Evolutionary conservation across 768 basidiomycete genomes (phyloP).

Genomic region (Boletus rubescentipes): DNA sequence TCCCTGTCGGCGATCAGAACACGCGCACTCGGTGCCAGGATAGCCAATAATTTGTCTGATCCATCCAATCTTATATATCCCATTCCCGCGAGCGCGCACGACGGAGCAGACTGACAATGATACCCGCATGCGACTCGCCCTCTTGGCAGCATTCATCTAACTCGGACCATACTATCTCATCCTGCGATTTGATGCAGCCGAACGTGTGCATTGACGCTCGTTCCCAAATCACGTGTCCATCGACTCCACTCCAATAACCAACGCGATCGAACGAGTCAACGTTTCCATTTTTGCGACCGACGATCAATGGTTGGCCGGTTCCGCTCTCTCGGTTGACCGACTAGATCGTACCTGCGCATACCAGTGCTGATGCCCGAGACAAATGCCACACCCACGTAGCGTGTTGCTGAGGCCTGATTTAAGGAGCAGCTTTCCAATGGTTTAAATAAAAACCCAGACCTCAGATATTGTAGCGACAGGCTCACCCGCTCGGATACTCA

Average conservation of each 20-base stretch:
- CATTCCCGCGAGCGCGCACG: slow-evolving; percentile 7
- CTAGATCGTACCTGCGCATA: no score
- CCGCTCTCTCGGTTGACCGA: neutral
- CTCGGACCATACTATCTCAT: neutral
- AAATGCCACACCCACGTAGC: no score
- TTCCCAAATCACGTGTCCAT: neutral
- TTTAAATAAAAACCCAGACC: no score
- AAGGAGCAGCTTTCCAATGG: no score
- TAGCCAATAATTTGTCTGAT: neutral
- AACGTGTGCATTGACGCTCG: neutral
- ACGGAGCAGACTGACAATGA: slow-evolving; percentile 1
- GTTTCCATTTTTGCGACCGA: no score
- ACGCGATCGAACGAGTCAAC: slow-evolving; percentile 1
- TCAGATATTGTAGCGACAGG: no score
- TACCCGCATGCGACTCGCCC: neutral
- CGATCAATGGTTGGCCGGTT: neutral
- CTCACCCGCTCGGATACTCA: no score
- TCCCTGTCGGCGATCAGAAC: slow-evolving; percentile 23
- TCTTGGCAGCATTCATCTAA: neutral
- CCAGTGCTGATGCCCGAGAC: no score
- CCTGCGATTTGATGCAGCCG: neutral
- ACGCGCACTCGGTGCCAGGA: slow-evolving; percentile 3
- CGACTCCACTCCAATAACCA: no score
- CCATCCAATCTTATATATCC: slow-evolving; percentile 1
- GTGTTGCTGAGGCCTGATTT: no score